Base-by-base conservation (phyloP, 2,329 filamentous ascomycete genomes). In the Davidsoniella neocaledoniae region DNA sequence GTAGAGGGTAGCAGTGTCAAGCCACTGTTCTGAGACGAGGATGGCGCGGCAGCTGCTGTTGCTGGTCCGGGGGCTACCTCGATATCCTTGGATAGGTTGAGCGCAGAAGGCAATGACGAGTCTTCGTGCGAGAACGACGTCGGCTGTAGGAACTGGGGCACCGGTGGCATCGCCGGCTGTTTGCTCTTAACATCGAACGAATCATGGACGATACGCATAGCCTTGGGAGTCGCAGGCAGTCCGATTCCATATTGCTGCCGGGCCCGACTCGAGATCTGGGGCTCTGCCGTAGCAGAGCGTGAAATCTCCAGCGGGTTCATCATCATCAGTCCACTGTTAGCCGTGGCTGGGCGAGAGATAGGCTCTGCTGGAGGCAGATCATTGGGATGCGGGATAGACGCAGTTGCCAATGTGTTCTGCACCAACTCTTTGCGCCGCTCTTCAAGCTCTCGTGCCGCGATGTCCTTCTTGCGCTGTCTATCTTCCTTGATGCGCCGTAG, bases 221-320 rank as follows among this genome's bases (percentile, higher is more conserved):
- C 87, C 66, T 86, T 81, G 26, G 90, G 88, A 1, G 88, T 95
- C 2, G 87, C 86, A 12, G 90, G 87, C n/a, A 94, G 73, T 0
- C 87, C 88, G 47, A 90, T 73, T 5, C 75, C 72, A 1, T 73
- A 68, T 1, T 56, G 33, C 63, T 62, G 53, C 61, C 66, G 47
- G 62, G 63, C 12, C 68, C 68, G 54, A 71, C 72, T 61, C 74
- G 73, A 60, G 65, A 64, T 46, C 2, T 68, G 71, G 2, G 78
- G 75, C 53, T 83, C 79, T 1, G 76, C 79, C 6, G 81, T 84
- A 43, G 77, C 74, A 57, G 79, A 81, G 49, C 81, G 73, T 23
- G 68, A 68, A 2, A 72, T 70, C 9, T 68, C 64, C 52, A 73
- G 70, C 19, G 58, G 57, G 23, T 57, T 57, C 1, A 62, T 58